Conservation (phyloP, 2,329 filamentous ascomycete species). For the Aspergillus neotritici region DNA sequence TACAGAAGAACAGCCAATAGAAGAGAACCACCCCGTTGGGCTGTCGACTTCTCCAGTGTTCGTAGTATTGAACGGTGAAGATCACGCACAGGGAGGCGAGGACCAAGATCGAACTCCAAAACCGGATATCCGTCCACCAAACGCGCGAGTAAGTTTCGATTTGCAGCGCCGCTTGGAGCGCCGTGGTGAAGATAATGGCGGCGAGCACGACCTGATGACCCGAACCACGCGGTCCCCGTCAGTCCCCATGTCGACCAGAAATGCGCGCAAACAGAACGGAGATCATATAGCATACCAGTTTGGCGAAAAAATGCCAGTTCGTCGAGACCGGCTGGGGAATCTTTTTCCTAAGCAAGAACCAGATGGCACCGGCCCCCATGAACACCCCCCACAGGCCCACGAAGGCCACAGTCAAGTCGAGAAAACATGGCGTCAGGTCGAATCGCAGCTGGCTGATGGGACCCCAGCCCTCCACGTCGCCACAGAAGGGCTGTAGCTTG, state of each 20-base stretch:
- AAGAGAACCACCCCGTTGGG: constrained; percentile 84
- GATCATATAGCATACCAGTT: constrained; percentile 60
- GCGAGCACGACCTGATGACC: constrained; percentile 54
- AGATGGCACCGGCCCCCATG: constrained; percentile 69
- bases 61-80: constrained; percentile 75
- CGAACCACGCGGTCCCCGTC: not conserved
- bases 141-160: constrained; percentile 62
- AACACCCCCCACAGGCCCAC: constrained; percentile 76
- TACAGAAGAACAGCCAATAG: constrained; percentile 84
- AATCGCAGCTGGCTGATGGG: constrained; percentile 80
- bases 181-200: constrained; percentile 62
- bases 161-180: constrained; percentile 69
- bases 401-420: constrained; percentile 78
- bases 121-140: constrained; percentile 77
- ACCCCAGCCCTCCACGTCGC: constrained; percentile 91
- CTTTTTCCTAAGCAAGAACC: constrained; percentile 69
- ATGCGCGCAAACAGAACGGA: not conserved
- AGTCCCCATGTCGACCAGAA: not conserved
- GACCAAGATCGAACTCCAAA: constrained; percentile 71
- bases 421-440: constrained; percentile 96
- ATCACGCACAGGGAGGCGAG: constrained; percentile 68
- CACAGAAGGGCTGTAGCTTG: constrained; percentile 66
- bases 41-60: constrained; percentile 75
- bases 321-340: constrained; percentile 63
- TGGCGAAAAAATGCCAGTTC: constrained; percentile 89